These are phyloP conservation scores for Eragrostis tef DNA, from an alignment of 202 grass and related monocot genomes.

Conservation along the genomic window DNA sequence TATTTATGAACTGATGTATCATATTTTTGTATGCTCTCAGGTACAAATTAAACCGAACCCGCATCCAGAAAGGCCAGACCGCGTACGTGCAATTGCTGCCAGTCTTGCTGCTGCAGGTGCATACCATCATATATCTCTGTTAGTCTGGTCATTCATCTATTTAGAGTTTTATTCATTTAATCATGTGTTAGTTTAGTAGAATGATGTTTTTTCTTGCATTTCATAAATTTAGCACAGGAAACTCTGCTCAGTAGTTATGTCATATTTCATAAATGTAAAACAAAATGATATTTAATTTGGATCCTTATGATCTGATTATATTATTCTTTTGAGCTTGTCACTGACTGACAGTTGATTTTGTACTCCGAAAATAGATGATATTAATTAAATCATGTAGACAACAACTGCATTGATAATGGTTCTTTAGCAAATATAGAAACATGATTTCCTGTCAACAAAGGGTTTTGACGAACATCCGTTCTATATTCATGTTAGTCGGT, in stretches of 20 bases:
- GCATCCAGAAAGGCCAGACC: constrained; percentile 94
- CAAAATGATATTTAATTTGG: constrained; percentile 11
- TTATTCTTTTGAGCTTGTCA: not conserved
- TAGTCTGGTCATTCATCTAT: constrained; percentile 2
- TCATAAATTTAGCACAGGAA: constrained; percentile 1
- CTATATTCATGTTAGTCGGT: not conserved
- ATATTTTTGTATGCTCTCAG: constrained; percentile 54
- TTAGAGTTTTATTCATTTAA: constrained; percentile 11
- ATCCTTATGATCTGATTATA: constrained; percentile 30
- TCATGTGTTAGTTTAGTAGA: constrained; percentile 15
- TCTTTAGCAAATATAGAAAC: constrained; percentile 6
- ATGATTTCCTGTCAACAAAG: constrained; percentile 16
- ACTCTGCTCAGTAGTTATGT: not conserved
- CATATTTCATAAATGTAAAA: not conserved
- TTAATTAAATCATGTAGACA: constrained; percentile 16
- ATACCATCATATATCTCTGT: constrained; percentile 32
- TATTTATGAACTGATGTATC: constrained; percentile 34
- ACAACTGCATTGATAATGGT: constrained; percentile 17
- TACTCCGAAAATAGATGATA: not conserved
- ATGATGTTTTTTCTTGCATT: constrained; percentile 19
- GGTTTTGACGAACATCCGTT: constrained; percentile 27
- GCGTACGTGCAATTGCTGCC: constrained; percentile 80
- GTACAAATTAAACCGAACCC: constrained; percentile 84
- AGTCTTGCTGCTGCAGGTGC: constrained; percentile 78
- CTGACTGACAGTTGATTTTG: not conserved